Evolutionary conservation across 2,329 filamentous ascomycete genomes (phyloP).

Genomic region (Fusarium sp.): DNA sequence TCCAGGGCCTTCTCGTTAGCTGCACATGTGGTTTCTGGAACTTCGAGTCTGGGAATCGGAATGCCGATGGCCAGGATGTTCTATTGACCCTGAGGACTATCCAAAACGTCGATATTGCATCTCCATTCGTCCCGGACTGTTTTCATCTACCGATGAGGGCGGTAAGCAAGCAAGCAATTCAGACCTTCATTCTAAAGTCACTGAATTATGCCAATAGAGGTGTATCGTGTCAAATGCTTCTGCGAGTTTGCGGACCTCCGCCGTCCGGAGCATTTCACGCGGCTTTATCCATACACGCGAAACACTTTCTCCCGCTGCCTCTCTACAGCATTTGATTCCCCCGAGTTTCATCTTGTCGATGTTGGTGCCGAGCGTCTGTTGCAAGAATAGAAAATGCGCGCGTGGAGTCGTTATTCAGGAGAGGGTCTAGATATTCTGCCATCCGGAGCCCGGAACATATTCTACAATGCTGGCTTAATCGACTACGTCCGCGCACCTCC

Average conservation of each 20-base stretch:
- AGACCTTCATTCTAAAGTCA: background rate
- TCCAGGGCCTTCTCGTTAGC: background rate
- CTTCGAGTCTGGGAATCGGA: background rate
- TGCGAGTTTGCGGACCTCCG: background rate
- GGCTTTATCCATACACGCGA: background rate
- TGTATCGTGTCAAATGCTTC: background rate
- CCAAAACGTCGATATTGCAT: background rate
- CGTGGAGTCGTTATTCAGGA: background rate
- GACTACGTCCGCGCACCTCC: background rate
- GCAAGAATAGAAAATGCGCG: background rate
- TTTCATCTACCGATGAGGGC: background rate
- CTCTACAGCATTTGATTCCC: background rate
- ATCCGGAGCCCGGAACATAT: background rate
- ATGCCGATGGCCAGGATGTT: background rate
- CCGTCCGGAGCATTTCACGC: background rate
- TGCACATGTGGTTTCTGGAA: background rate
- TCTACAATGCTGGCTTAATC: background rate
- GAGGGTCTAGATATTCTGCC: background rate
- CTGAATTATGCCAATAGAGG: background rate
- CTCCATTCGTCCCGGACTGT: background rate
- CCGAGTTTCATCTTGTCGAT: background rate
- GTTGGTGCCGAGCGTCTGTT: background rate
- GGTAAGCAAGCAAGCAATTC: background rate
- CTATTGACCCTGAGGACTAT: background rate
- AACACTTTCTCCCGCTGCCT: background rate